These are phyloP conservation scores for Cercis canadensis DNA, from an alignment of 306 rosid species.

Conservation along the genomic window DNA sequence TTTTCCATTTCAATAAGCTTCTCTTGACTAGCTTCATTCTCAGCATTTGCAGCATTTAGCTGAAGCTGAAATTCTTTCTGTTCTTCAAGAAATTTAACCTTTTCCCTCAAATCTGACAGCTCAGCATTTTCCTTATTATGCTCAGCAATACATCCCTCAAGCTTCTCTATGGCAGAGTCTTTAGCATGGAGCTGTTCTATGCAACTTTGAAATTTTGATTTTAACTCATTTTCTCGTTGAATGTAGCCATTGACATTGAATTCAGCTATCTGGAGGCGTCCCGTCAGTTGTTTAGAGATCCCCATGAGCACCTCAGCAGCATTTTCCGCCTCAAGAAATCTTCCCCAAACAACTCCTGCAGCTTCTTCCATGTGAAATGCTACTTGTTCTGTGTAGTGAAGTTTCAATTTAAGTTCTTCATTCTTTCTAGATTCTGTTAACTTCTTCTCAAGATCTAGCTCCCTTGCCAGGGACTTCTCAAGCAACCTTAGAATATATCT, in stretches of 20 bases:
- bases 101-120: conserved; percentile 61
- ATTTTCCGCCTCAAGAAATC: conserved; percentile 96
- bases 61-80: conserved; percentile 49
- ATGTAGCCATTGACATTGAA: conserved; percentile 59
- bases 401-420: conserved; percentile 80
- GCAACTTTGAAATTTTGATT: conserved; percentile 50
- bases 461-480: conserved; percentile 87
- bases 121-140: conserved; percentile 55
- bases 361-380: conserved; percentile 84
- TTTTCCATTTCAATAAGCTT: conserved; percentile 67
- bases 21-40: conserved; percentile 55
- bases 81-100: conserved; percentile 59
- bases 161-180: conserved; percentile 58
- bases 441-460: conserved; percentile 86
- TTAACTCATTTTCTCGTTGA: conserved; percentile 71
- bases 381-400: conserved; percentile 78
- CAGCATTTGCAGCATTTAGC: conserved; percentile 50
- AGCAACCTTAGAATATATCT: conserved; percentile 83
- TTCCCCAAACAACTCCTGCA: conserved; percentile 92
- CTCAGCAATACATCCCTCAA: conserved; percentile 48
- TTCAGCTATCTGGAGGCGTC: conserved; percentile 72
- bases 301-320: conserved; percentile 80
- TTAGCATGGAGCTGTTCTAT: conserved; percentile 59
- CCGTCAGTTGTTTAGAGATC: conserved; percentile 74
- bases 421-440: conserved; percentile 71